Evolutionary conservation across 352 stramenopile genomes (phyloP).

Genomic region (Phytopythium kandeliae): DNA sequence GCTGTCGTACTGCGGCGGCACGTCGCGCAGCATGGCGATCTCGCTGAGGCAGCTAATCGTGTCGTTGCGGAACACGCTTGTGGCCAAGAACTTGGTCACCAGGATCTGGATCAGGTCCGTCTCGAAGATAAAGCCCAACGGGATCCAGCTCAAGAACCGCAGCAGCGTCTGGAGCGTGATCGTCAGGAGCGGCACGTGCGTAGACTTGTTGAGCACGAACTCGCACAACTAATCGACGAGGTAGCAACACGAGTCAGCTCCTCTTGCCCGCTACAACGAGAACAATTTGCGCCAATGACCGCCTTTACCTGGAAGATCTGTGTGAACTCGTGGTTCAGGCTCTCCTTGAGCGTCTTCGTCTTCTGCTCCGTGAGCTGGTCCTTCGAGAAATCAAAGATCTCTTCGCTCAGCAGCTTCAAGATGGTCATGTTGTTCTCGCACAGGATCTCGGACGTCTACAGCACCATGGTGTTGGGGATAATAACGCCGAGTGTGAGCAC

Average conservation of each 20-base stretch:
- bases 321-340: constrained; percentile 97
- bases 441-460: constrained; percentile 93
- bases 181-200: constrained; percentile 89
- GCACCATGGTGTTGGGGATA: not conserved
- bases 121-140: constrained; percentile 98
- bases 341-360: constrained; percentile 97
- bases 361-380: constrained; percentile 98
- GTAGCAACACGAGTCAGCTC: not conserved
- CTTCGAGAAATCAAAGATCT: constrained; percentile 99
- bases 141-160: constrained; percentile 98
- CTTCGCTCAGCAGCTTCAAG: constrained; percentile 98
- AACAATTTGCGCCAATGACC: not conserved
- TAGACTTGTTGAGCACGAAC: constrained; percentile 96
- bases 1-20: constrained; percentile 90
- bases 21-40: constrained; percentile 93
- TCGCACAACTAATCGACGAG: constrained; percentile 86
- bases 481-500: not conserved
- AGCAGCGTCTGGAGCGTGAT: constrained; percentile 97
- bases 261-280: not conserved
- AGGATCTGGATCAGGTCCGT: constrained; percentile 95
- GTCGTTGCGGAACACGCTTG: constrained; percentile 94
- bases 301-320: constrained; percentile 91
- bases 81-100: constrained; percentile 95
- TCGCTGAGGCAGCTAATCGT: constrained; percentile 98
- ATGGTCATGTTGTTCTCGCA: constrained; percentile 99